Evolutionary conservation across 1,284 basidiomycete genomes (phyloP), one percentile per base, ranked within the genome.

Genomic region (Trametes versicolor): DNA sequence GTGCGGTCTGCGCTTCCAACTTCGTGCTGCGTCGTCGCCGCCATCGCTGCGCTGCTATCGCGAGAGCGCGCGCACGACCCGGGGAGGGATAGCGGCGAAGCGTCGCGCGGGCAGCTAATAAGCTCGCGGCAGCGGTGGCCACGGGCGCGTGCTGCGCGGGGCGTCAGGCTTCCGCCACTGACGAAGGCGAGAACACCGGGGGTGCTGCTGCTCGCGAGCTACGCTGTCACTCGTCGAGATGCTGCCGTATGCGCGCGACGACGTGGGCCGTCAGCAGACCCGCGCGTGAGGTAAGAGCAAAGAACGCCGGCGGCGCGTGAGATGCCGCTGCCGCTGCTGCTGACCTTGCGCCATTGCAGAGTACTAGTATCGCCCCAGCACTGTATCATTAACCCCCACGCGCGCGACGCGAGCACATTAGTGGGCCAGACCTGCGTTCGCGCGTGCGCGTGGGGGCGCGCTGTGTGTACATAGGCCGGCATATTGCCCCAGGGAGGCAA

Each of bases 241-340:
- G 43, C 2, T 45, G 66, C 66, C 66, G 66, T 67, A 64, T 57
- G 57, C 48, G 63, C 58, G 54, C 66, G 57, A 56, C 57, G 60
- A 56, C 60, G 32, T 13, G 17, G n/a, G 49, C 27, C 23, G 63
- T 64, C 60, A 64, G 66, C 66, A 62, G 66, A 67, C 66, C 29
- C 29, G 54, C 23, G 60, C 53, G 57, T 62, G 60, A 47, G 66
- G 62, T 59, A 53, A 53, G 25, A 21, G 27, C 36, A 6, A 13
- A 39, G 36, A 15, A 54, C 39, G 43, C 59, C 52, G 36, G 59
- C 50, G 50, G 52, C 25, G 51, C 58, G 58, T 60, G 59, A 37
- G 59, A 55, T 7, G 23, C 17, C 19, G 47, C 23, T 13, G 34
- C 15, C 5, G 27, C 12, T 25, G 7, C 34, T 10, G 27, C 27